phyloP scores from a whole-genome alignment of 805 yeast genomes.

The Crinitomyces ghanaensis region DNA sequence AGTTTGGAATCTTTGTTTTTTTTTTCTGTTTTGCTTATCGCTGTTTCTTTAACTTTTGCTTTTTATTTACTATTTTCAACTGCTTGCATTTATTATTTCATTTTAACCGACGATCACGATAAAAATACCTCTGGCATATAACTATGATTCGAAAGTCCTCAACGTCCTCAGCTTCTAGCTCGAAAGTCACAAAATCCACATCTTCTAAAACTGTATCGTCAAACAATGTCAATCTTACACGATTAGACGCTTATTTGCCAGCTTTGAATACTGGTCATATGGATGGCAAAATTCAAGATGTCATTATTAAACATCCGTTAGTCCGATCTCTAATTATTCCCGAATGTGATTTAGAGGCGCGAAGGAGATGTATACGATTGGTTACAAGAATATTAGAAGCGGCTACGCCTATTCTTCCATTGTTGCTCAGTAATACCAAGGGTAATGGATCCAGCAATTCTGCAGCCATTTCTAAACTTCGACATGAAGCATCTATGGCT shows the following conservation, averaged over 20 bases:
- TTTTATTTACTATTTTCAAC: no score
- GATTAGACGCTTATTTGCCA: conserved; percentile 19
- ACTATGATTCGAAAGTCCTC: no score
- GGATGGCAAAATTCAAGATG: conserved; percentile 22
- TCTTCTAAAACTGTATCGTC: no score
- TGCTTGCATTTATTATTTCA: no score
- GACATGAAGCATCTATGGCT: not conserved
- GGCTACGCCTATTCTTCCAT: conserved; percentile 19
- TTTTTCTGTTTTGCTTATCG: no score
- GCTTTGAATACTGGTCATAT: conserved; percentile 19
- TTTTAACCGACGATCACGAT: no score
- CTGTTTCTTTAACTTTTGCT: no score
- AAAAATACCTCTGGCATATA: no score
- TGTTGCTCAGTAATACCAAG: conserved; percentile 11
- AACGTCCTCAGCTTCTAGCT: no score
- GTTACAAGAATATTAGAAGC: conserved; percentile 16
- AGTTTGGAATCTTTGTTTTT: no score
- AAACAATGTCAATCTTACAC: conserved; percentile 12
- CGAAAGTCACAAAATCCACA: no score
- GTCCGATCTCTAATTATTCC: conserved; percentile 20
- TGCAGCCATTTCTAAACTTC: conserved; percentile 1
- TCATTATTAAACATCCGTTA: conserved; percentile 19
- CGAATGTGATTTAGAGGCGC: conserved; percentile 20
- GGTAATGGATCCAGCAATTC: conserved; percentile 2
- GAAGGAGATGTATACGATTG: conserved; percentile 16